phyloP scores from a whole-genome alignment of 1,284 basidiomycete genomes.

The Anthracocystis setariae region DNA sequence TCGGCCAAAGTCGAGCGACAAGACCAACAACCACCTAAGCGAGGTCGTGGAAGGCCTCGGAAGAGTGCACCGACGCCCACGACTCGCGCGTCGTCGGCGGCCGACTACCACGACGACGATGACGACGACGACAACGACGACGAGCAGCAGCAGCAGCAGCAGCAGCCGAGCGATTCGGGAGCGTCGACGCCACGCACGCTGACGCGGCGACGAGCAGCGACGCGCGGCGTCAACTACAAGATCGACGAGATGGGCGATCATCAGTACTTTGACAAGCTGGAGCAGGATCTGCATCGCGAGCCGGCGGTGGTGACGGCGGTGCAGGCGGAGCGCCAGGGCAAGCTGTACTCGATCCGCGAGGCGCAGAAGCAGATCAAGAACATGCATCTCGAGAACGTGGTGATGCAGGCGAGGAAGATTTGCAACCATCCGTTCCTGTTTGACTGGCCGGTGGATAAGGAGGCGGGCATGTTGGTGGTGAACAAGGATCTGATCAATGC shows the following conservation, averaged over 20 bases:
- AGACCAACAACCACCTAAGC: constrained; percentile 2
- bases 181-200: constrained; percentile 36
- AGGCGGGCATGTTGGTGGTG: constrained; percentile 70
- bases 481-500: constrained; percentile 80
- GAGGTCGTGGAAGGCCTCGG: constrained; percentile 9
- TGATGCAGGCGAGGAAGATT: constrained; percentile 82
- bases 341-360: constrained; percentile 51
- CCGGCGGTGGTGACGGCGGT: constrained; percentile 26
- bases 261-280: constrained; percentile 47
- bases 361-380: constrained; percentile 81
- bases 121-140: constrained; percentile 15
- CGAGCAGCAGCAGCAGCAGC: too few species aligned
- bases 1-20: constrained; percentile 7
- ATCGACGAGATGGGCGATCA: constrained; percentile 49
- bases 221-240: constrained; percentile 36
- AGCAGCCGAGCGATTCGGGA: constrained; percentile 24
- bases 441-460: constrained; percentile 81
- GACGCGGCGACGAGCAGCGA: constrained; percentile 28
- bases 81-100: constrained; percentile 25
- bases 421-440: constrained; percentile 94
- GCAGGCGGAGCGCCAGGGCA: constrained; percentile 54
- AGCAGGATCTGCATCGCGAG: constrained; percentile 26
- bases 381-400: constrained; percentile 88
- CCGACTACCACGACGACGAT: constrained; percentile 18
- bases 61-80: constrained; percentile 14